phyloP scores from a whole-genome alignment of 2,329 filamentous ascomycete genomes.

The Penicillium frequentans region DNA sequence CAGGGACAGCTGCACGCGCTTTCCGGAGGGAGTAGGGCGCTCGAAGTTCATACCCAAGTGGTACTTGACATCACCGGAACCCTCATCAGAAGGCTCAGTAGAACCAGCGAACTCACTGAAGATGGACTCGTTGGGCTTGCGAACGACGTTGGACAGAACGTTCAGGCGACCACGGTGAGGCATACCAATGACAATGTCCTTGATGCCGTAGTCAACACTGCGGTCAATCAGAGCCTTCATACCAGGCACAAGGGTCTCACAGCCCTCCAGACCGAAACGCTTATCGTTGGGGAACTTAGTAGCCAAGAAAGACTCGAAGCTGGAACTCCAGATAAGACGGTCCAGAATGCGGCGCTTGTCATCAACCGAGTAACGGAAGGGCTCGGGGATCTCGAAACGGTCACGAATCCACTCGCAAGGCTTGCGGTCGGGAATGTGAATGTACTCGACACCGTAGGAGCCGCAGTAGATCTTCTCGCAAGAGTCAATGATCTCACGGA shows the following conservation, averaged over 20 bases:
- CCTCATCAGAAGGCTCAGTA: constrained; percentile 84
- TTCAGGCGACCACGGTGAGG: constrained; percentile 98
- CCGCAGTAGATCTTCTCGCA: constrained; percentile 97
- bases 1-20: constrained; percentile 97
- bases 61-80: constrained; percentile 98
- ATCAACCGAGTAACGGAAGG: constrained; percentile 96
- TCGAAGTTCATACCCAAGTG: constrained; percentile 99
- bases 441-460: constrained; percentile 97
- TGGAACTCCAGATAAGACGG: constrained; percentile 96
- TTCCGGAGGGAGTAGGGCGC: constrained; percentile 94
- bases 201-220: constrained; percentile 96
- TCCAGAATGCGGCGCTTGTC: constrained; percentile 98
- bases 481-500: constrained; percentile 87
- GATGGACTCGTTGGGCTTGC: constrained; percentile 99
- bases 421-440: constrained; percentile 95
- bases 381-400: constrained; percentile 87
- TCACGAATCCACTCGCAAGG: constrained; percentile 98
- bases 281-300: constrained; percentile 99
- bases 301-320: constrained; percentile 91
- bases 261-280: constrained; percentile 96
- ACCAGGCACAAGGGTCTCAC: constrained; percentile 92
- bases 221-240: constrained; percentile 99
- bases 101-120: constrained; percentile 97
- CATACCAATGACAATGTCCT: constrained; percentile 99
- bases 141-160: constrained; percentile 95